Evolutionary conservation across 805 yeast species (phyloP).

Genomic region (Candida easanensis): DNA sequence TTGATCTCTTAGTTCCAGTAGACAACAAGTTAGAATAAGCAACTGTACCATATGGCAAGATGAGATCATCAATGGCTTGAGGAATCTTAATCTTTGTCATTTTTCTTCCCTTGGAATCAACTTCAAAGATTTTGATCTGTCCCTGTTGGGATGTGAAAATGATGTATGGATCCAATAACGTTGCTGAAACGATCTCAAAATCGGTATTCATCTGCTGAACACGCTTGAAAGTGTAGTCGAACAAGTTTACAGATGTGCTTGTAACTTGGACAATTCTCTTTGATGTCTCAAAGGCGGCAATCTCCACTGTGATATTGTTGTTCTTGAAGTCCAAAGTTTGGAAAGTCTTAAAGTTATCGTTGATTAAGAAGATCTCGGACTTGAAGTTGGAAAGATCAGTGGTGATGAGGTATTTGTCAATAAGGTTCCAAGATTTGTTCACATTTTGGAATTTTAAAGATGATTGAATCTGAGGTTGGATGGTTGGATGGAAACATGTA

Average conservation of each 20-base stretch:
- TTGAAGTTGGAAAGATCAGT: conserved; percentile 63
- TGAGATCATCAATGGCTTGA: conserved; percentile 38
- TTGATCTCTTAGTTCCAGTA: conserved; percentile 27
- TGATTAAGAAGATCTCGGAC: conserved; percentile 66
- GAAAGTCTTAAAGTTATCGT: conserved; percentile 58
- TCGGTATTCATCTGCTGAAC: conserved; percentile 50
- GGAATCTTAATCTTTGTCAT: conserved; percentile 36
- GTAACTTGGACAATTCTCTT: conserved; percentile 73
- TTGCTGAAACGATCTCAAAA: conserved; percentile 62
- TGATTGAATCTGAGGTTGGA: conserved; percentile 65
- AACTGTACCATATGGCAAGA: conserved; percentile 69
- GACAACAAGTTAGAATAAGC: conserved; percentile 47
- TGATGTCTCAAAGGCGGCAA: conserved; percentile 55
- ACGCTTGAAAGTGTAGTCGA: conserved; percentile 57
- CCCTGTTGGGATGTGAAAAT: conserved; percentile 66
- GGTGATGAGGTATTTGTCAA: conserved; percentile 62
- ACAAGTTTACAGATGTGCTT: conserved; percentile 58
- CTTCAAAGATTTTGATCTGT: conserved; percentile 59
- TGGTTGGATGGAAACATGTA: conserved; percentile 61
- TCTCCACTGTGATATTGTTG: conserved; percentile 60
- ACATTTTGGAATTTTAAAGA: conserved; percentile 71
- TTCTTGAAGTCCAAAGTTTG: conserved; percentile 61
- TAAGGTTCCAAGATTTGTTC: conserved; percentile 72
- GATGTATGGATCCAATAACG: conserved; percentile 59
- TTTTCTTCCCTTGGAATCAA: conserved; percentile 34